Base-by-base conservation (phyloP, 2,329 filamentous ascomycete genomes). In the Trichoderma atroviride region DNA sequence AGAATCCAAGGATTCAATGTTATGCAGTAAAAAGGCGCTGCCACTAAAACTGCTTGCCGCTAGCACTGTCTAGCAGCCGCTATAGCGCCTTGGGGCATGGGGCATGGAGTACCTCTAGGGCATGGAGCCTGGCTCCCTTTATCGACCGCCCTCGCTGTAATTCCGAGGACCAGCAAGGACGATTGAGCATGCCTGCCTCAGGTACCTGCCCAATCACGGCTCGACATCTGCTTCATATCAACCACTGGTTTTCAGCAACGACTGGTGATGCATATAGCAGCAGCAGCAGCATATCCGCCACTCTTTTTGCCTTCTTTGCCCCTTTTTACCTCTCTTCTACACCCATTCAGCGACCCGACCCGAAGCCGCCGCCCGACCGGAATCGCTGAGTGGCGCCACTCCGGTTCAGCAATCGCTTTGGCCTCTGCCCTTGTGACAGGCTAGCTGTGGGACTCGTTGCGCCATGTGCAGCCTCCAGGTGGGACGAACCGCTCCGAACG, bases 401-500 rank as follows among this genome's bases (percentile, higher is more conserved):
- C 40, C 35, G 31, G 29, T 57, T 35, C 43, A 56, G 31, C 63
- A 58, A 50, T 68, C 57, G 63, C 47, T 70, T 53, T 62, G 52
- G 35, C 50, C 50, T 57, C 33, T 68, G 52, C 57, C 66, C 69
- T 69, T 70, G 68, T 69, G 70, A 70, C 70, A 61, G 63, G 40
- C 52, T 64, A 64, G 57, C 66, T 63, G 70, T 70, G 71, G 71
- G 61, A 55, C 70, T 56, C 29, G 57, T 59, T 62, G 57, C 68
- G 27, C 61, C 71, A 60, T 70, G 72, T 55, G 69, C 62, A 55
- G 64, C 72, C 64, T 43, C 68, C 52, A 62, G 65, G 71, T 73
- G 72, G 70, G 71, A 73, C 72, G 70, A 72, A 72, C 69, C 67
- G 69, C 71, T 68, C 69, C 70, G 62, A 68, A 70, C 37, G 68